Evolutionary conservation across 495 filamentous ascomycete species (phyloP).

Genomic region (Penicillium riverlandense): DNA sequence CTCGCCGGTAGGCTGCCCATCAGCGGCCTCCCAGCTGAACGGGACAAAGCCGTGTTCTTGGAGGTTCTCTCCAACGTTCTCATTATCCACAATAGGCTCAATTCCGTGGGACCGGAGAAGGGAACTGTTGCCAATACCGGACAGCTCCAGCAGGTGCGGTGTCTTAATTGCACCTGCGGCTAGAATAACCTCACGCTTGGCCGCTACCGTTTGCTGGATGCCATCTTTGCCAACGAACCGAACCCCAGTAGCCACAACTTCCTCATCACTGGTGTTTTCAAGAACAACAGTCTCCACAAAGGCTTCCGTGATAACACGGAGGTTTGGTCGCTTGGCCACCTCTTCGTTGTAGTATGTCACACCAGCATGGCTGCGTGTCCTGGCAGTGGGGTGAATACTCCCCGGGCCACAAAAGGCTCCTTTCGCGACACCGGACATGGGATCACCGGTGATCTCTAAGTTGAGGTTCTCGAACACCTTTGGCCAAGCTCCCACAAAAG

Average conservation of each 20-base stretch:
- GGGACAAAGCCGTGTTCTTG: conserved; percentile 29
- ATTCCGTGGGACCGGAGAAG: conserved; percentile 26
- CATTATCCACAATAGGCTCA: conserved; percentile 25
- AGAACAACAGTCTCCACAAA: conserved; percentile 40
- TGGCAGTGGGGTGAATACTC: conserved; percentile 33
- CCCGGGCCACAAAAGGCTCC: conserved; percentile 29
- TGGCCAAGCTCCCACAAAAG: conserved; percentile 29
- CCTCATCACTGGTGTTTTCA: conserved; percentile 17
- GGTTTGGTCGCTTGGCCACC: conserved; percentile 30
- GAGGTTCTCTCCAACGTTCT: conserved; percentile 38
- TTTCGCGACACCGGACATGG: conserved; percentile 4
- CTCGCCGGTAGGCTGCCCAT: background rate
- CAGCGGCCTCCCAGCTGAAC: conserved; percentile 1
- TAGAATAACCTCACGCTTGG: conserved; percentile 47
- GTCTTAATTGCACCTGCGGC: conserved; percentile 43
- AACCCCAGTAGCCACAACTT: conserved; percentile 14
- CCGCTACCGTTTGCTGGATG: conserved; percentile 33
- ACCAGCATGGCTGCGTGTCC: conserved; percentile 29
- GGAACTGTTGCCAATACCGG: conserved; percentile 41
- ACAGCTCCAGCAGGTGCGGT: conserved; percentile 51
- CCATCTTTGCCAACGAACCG: conserved; percentile 21
- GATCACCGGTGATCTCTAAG: conserved; percentile 3
- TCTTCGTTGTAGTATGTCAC: conserved; percentile 28
- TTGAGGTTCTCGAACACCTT: conserved; percentile 6
- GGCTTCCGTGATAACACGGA: conserved; percentile 39